Evolutionary conservation across 495 filamentous ascomycete genomes (phyloP), one percentile per base, ranked within the genome.

Genomic region (Monascus purpureus): DNA sequence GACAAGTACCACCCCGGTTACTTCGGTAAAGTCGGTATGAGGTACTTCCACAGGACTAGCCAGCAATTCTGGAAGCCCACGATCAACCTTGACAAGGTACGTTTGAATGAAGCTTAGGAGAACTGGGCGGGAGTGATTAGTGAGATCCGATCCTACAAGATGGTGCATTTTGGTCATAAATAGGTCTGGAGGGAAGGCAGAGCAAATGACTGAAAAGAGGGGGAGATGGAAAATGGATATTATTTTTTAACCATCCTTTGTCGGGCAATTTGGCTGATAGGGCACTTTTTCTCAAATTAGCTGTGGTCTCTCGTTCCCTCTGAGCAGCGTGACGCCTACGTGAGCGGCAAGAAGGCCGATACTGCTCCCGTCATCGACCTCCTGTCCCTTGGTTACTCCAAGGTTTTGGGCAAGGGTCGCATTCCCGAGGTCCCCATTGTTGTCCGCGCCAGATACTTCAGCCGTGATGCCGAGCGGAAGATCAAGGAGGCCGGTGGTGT

Each of bases 1-100:
- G 84, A 93, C 66, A 90, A 90, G 65, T 87, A 81, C 77, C 82
- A 88, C 64, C 81, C 81, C 13, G 83, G 82, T 79, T 93, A 92
- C 79, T 94, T 93, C 65, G 86, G 86, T 63, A 94, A 93, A 70
- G 85, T 93, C 39, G 85, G 85, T 70, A 94, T 93, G 86, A 67
- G 86, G 43, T 85, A 90, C 70, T 71, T 92, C 79, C 85, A 92
- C 71, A 83, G 82, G 68, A 72, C 75, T 53, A 67, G 73, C 46
- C 83, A 83, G 68, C 77, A 84, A 44, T 83, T 82, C 73, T 94
- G 86, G 86, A 90, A 85, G 65, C 83, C 82, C 41, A 70, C 75
- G 32, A 73, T 92, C 75, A 92, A 92, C 64, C 62, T 92, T 48
- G 82, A 92, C 59, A 92, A 88, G 77, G 80, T 86, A 65, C 50